Percentiles rank a stretch among this genome's conserved stretches.
Conservation (phyloP, 139 green algal species). For the Micractinium conductrix region DNA sequence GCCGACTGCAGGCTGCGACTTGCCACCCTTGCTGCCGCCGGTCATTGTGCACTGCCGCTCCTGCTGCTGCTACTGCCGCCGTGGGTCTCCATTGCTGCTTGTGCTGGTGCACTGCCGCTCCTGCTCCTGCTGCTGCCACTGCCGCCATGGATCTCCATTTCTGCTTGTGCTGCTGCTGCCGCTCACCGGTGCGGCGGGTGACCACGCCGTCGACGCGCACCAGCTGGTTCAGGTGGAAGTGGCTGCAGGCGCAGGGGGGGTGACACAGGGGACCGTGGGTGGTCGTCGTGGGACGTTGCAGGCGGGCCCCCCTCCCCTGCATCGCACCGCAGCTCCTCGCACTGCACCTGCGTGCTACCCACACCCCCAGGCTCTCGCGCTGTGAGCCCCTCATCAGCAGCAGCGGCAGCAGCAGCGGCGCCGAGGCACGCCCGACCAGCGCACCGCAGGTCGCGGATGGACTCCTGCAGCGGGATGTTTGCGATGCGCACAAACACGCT, state of each 20-base stretch:
- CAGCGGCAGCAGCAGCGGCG: neutral
- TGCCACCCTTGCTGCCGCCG: no score
- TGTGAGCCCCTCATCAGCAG: neutral
- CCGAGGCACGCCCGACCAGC: neutral
- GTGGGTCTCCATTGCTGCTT: no score
- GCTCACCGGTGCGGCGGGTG: constrained; percentile 92
- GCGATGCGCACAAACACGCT: constrained; percentile 89
- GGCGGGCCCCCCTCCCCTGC: no score
- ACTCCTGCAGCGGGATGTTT: constrained; percentile 88
- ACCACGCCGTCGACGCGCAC: constrained; percentile 93
- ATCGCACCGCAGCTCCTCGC: neutral
- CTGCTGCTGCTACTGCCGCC: no score
- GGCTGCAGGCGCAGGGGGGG: constrained; percentile 39
- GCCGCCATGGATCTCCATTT: no score
- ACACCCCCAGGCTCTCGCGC: neutral
- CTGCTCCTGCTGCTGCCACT: no score
- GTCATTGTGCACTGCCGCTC: no score
- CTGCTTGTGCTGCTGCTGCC: no score
- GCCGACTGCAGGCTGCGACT: no score
- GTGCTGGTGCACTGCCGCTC: no score
- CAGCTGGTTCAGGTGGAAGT: constrained; percentile 90
- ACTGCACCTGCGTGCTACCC: neutral
- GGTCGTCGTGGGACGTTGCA: no score
- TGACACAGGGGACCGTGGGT: neutral
- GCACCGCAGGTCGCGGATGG: constrained; percentile 92